Conservation (phyloP, 345 rosid species). For the Salix exigua region DNA sequence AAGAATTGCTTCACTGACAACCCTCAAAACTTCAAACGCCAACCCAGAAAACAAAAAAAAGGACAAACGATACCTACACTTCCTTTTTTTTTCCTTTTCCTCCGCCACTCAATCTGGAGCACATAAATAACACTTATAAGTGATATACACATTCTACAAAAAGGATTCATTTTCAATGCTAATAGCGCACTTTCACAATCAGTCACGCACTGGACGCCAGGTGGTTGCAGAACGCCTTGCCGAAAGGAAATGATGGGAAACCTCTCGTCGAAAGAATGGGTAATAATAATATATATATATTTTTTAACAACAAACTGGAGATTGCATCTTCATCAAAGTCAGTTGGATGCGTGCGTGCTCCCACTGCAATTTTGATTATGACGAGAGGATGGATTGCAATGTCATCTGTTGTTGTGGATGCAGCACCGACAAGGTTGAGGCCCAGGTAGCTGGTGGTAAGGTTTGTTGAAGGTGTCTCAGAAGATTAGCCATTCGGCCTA, state of each 20-base stretch:
- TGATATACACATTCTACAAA: slow-evolving; percentile 51
- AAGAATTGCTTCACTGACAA: slow-evolving; percentile 36
- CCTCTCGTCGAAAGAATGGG: slow-evolving; percentile 40
- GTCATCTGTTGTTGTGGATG: slow-evolving; percentile 96
- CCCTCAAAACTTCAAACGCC: slow-evolving; percentile 24
- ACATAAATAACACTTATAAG: slow-evolving; percentile 15
- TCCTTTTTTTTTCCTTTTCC: slow-evolving; percentile 10
- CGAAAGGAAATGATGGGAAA: slow-evolving; percentile 24
- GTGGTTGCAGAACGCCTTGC: slow-evolving; percentile 36
- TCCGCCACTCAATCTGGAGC: slow-evolving; percentile 14
- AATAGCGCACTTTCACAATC: slow-evolving; percentile 21
- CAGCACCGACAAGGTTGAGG: slow-evolving; percentile 83
- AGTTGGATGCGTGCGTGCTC: slow-evolving; percentile 4
- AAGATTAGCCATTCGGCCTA: slow-evolving; percentile 71
- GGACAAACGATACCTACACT: slow-evolving; percentile 15
- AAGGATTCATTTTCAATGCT: slow-evolving; percentile 25
- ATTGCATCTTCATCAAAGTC: slow-evolving; percentile 17
- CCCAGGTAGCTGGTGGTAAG: slow-evolving; percentile 82
- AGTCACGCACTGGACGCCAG: slow-evolving; percentile 23
- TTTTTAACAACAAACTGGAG: slow-evolving; percentile 24
- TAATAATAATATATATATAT: slow-evolving; percentile 15
- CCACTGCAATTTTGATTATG: slow-evolving; percentile 32
- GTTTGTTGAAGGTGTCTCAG: slow-evolving; percentile 93
- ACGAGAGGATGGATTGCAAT: slow-evolving; percentile 85
- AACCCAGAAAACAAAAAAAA: neutral